Evolutionary conservation across 2,329 filamentous ascomycete species (phyloP).

Genomic region (Ceratocystis alfenasii): DNA sequence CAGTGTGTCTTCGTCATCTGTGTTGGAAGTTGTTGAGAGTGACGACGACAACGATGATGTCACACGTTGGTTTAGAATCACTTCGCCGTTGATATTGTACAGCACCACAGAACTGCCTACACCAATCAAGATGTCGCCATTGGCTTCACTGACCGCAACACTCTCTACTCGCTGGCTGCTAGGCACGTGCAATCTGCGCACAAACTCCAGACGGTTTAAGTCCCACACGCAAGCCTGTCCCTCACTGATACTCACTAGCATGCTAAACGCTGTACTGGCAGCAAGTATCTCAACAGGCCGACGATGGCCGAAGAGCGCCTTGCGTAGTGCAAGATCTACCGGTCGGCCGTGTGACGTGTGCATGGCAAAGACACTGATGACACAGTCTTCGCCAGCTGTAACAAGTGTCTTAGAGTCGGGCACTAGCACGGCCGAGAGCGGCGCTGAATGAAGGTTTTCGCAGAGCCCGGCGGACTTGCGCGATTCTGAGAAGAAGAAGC

Average conservation of each 20-base stretch:
- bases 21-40: slow-evolving; percentile 29
- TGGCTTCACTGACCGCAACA: slow-evolving; percentile 77
- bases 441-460: slow-evolving; percentile 86
- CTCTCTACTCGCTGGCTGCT: slow-evolving; percentile 51
- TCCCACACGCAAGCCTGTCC: slow-evolving; percentile 87
- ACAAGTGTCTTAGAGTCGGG: slow-evolving; percentile 84
- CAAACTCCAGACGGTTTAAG: slow-evolving; percentile 77
- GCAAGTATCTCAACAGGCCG: slow-evolving; percentile 70
- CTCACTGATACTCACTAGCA: slow-evolving; percentile 70
- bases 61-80: slow-evolving; percentile 71
- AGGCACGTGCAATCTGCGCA: slow-evolving; percentile 53
- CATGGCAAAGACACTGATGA: slow-evolving; percentile 73
- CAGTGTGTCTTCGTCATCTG: slow-evolving; percentile 54
- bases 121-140: slow-evolving; percentile 79
- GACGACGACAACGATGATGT: slow-evolving; percentile 35
- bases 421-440: slow-evolving; percentile 72
- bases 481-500: slow-evolving; percentile 77
- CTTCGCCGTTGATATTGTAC: slow-evolving; percentile 77
- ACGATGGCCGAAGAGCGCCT: slow-evolving; percentile 82
- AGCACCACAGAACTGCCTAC: slow-evolving; percentile 62
- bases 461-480: slow-evolving; percentile 77
- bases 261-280: slow-evolving; percentile 76
- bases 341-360: slow-evolving; percentile 49
- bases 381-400: slow-evolving; percentile 85
- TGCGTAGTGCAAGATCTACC: slow-evolving; percentile 66